A percentile compares a stretch with the other conserved stretches of the same genome.
These are phyloP conservation scores for Rhizopus microsporus DNA, from an alignment of 371 early-diverging fungal genomes.

Conservation along the genomic window DNA sequence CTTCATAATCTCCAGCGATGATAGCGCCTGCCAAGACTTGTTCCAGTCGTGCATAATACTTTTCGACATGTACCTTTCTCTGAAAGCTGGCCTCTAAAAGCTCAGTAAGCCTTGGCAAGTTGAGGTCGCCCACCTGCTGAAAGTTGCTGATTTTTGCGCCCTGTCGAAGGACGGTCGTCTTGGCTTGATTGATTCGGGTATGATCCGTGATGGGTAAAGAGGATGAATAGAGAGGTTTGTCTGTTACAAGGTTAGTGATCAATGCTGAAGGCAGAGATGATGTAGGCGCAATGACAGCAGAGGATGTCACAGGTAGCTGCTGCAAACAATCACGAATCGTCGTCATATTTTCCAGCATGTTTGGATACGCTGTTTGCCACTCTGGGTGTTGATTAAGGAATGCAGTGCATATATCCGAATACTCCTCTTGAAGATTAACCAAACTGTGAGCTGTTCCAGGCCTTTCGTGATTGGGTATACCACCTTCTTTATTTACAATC, in stretches of 20 bases:
- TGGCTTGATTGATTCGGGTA: slow-evolving; percentile 35
- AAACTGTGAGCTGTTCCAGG: slow-evolving; percentile 53
- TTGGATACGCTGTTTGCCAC: slow-evolving; percentile 29
- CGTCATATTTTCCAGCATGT: slow-evolving; percentile 22
- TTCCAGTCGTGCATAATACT: slow-evolving; percentile 68
- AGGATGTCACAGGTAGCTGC: slow-evolving; percentile 40
- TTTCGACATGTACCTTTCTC: slow-evolving; percentile 56
- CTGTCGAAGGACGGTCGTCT: slow-evolving; percentile 76
- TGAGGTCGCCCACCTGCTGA: slow-evolving; percentile 50
- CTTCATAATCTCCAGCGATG: slow-evolving; percentile 86
- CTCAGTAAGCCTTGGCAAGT: slow-evolving; percentile 51
- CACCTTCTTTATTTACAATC: slow-evolving; percentile 52
- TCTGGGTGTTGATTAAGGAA: slow-evolving; percentile 21
- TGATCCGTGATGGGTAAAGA: slow-evolving; percentile 40
- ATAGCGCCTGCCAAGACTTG: slow-evolving; percentile 62
- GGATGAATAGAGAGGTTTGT: slow-evolving; percentile 54
- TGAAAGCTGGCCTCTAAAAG: slow-evolving; percentile 83
- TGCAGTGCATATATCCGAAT: slow-evolving; percentile 31
- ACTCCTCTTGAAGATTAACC: slow-evolving; percentile 50
- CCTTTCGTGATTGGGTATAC: slow-evolving; percentile 48
- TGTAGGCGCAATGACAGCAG: slow-evolving; percentile 48
- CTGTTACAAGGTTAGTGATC: slow-evolving; percentile 50
- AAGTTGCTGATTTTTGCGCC: slow-evolving; percentile 70
- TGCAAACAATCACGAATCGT: slow-evolving; percentile 41
- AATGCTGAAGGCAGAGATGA: slow-evolving; percentile 44